Conservation (phyloP, 1,139 yeast species). For the Yamadazyma atlantica region DNA sequence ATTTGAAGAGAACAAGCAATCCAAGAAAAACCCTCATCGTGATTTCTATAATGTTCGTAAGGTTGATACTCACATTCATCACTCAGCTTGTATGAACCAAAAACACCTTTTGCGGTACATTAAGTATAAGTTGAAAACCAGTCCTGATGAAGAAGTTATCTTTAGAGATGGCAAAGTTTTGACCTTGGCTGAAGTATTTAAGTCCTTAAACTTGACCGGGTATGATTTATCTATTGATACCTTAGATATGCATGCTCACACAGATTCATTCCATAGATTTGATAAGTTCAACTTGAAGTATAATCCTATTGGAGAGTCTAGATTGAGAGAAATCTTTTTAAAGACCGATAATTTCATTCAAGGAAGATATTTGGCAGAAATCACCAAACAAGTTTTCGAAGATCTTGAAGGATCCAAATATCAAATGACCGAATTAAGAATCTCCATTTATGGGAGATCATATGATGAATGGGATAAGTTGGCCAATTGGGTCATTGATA, state of each 20-base stretch:
- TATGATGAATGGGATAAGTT: conserved; percentile 92
- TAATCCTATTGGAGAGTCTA: conserved; percentile 97
- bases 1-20: conserved; percentile 86
- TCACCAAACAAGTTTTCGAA: conserved; percentile 88
- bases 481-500: conserved; percentile 93
- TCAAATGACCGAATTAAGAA: conserved; percentile 95
- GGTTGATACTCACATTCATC: conserved; percentile 98
- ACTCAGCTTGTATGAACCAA: conserved; percentile 98
- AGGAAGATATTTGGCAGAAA: conserved; percentile 88
- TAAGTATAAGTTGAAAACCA: conserved; percentile 69
- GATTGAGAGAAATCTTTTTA: conserved; percentile 90
- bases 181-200: conserved; percentile 82
- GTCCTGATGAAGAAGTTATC: conserved; percentile 85
- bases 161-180: conserved; percentile 91
- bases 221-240: conserved; percentile 96
- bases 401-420: conserved; percentile 94
- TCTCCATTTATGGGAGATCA: conserved; percentile 89
- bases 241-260: conserved; percentile 98
- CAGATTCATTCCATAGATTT: conserved; percentile 95
- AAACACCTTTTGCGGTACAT: conserved; percentile 92
- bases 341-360: conserved; percentile 92
- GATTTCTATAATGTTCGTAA: conserved; percentile 98
- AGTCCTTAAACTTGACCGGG: conserved; percentile 86
- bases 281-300: conserved; percentile 97
- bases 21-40: conserved; percentile 79